Evolutionary conservation across 2,329 filamentous ascomycete genomes (phyloP), one percentile per base, ranked within the genome.

Genomic region (Keithomyces neogunnii): DNA sequence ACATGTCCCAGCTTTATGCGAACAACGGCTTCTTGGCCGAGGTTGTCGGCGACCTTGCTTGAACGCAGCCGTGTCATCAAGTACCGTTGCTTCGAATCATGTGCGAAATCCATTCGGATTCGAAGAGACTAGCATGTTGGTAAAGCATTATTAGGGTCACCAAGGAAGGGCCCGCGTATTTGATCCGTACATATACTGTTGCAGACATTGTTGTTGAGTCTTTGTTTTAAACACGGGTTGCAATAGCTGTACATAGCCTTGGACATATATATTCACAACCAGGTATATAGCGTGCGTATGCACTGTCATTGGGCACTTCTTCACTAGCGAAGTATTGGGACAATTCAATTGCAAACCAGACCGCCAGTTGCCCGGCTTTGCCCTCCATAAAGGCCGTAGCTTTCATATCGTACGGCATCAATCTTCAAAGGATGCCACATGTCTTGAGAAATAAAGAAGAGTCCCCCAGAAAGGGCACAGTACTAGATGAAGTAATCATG

Each of bases 1-100:
- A 87, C 64, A 78, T 78, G 66, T 78, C 72, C 32, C 81, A 84
- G 68, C 72, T 78, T 2, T 82, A 75, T 55, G 66, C 67, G 13
- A 85, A 85, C 64, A 33, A 57, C 2, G 81, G 79, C 1, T 84
- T 82, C 62, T 66, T 85, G 51, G 64, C 66, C 29, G 62, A 68
- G 39, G 66, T 82, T 4, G 63, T 65, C 57, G 51, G 59, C 36
- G 62, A 66, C 51, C 60, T 76, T 26, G 40, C 40, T 30, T 30
- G 11, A 44, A 30, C 8, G 26, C 6, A 30, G 39, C n/a, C 6
- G 26, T 19, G 19, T 19, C 19, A 19, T 19, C 19, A 19, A 19
- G 19, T 19, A 19, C 19, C 19, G 19, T 19, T 19, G 19, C 19
- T 19, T 19, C 19, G 19, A 19, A 19, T 19, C 19, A 19, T 19